Evolutionary conservation across 2,329 filamentous ascomycete genomes (phyloP), one percentile per base, ranked within the genome.

Genomic region (Ustilaginoidea virens): DNA sequence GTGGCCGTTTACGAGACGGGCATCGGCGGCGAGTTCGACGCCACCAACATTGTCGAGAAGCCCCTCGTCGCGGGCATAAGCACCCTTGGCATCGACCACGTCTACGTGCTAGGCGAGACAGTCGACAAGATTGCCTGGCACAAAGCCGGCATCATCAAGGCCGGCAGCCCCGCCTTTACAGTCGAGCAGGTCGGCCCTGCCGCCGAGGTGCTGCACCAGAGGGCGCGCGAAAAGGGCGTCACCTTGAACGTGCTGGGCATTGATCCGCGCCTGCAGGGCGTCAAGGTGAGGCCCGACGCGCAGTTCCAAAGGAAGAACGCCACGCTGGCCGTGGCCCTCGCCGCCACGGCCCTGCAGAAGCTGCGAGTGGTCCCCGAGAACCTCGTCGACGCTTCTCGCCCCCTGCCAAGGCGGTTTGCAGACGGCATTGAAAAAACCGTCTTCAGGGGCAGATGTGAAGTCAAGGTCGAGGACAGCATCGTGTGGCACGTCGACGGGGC

Each of bases 401-500:
- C 14, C 13, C 9, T 87, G 4, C 70, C 80, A 0, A 48, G 53
- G 8, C 66, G 74, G 38, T 80, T 94, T 44, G 56, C 73, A 15
- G 60, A 67, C 10, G 90, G 85, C 0, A 58, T 98, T 2, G 74
- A 87, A 46, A 56, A 70, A 40, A 78, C 83, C 3, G 69, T 73
- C 3, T 80, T 85, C 58, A 69, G 83, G 23, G 90, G 87, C 4
- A 68, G 90, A 25, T 94, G 86, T 46, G 70, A 77, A 39, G 55
- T 64, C 23, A 70, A 66, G 41, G 39, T 52, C 4, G 66, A 72
- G 35, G 60, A 58, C 3, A 44, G 46, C 2, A 58, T 92, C 5
- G 64, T 63, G 11, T 98, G 87, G 86, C 79, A 86, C 45, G 69
- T 98, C 13, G 90, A 98, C 46, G 86, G 90, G 7, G 90, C 85